phyloP scores from a whole-genome alignment of 2,329 filamentous ascomycete genomes.

The Talaromyces sp. region DNA sequence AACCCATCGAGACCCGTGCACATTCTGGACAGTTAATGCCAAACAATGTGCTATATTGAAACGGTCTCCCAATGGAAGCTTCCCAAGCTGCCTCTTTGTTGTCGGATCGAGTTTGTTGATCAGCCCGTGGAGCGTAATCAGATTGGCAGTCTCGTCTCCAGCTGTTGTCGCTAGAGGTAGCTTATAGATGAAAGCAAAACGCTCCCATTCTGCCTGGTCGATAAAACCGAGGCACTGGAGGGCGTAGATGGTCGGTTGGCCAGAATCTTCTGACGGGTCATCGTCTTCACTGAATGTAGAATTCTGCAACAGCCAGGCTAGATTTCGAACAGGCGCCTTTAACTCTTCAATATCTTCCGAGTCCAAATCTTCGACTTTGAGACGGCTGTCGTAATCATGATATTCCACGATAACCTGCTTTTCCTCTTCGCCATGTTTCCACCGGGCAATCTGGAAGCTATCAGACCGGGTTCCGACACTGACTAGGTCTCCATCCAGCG shows the following conservation, averaged over 20 bases:
- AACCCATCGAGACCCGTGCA: slow-evolving; percentile 23
- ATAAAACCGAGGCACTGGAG: slow-evolving; percentile 23
- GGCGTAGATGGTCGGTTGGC: slow-evolving; percentile 24
- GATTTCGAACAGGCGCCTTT: slow-evolving; percentile 20
- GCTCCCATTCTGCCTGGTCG: slow-evolving; percentile 20
- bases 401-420: slow-evolving; percentile 21
- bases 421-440: slow-evolving; percentile 11
- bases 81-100: background rate
- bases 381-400: slow-evolving; percentile 19
- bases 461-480: slow-evolving; percentile 16
- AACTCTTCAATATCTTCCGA: slow-evolving; percentile 18
- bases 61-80: slow-evolving; percentile 18
- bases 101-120: slow-evolving; percentile 1
- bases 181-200: slow-evolving; percentile 20
- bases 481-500: slow-evolving; percentile 16
- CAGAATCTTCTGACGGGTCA: background rate
- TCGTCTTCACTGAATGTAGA: slow-evolving; percentile 16
- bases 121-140: slow-evolving; percentile 13
- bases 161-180: slow-evolving; percentile 11
- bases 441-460: slow-evolving; percentile 18
- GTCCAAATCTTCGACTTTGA: slow-evolving; percentile 19
- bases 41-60: slow-evolving; percentile 22
- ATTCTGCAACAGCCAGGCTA: slow-evolving; percentile 24
- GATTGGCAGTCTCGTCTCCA: background rate
- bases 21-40: slow-evolving; percentile 19